Base-by-base conservation (phyloP, 179 eudicot species). In the Spergularia azorica region DNA sequence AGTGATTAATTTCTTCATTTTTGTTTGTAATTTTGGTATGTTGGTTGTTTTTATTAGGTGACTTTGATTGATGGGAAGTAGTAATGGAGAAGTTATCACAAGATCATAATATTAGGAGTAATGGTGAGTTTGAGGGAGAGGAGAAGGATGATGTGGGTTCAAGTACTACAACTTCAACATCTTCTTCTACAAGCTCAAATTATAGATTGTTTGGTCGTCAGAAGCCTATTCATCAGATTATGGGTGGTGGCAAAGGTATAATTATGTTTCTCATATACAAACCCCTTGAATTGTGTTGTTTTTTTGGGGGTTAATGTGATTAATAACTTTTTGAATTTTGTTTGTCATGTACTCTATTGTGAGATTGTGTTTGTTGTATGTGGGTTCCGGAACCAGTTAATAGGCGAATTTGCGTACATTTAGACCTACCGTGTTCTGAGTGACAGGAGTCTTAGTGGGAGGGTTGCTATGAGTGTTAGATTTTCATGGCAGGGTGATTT, bases 181-280 rank as follows among this genome's bases (percentile, higher is more conserved):
- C 81, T 20, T 67, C 83, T 16, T 50, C 50, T 58, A 65, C 50
- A 51, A 65, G 72, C 56, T 71, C 84, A 50, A 63, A 56, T 56
- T 84, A 84, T 71, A 79, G 82, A 55, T 83, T 84, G 59, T 78
- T 84, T 59, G 91, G 86, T 57, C 87, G 86, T 10, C 86, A 84
- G 66, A 79, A 82, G 26, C 57, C 90, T 0, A 59, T 89, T 82
- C 89, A 87, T 76, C 94, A 85, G 79, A 80, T 88, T 70, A 87
- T 88, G 89, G 96, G 92, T 52, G 92, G 91, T 83, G 92, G 91
- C 16, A 83, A 75, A 79, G 94, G 94, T 90, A 86, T 51, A 1
- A 52, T 46, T 14, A 38, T 39, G 9, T 7, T 3, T 71, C 8
- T 50, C 6, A 18, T 43, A 16, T 43, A 12, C 32, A 0, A 18